Evolutionary conservation across 2,329 filamentous ascomycete species (phyloP), one percentile per base, ranked within the genome.

Genomic region (Pyricularia grisea): DNA sequence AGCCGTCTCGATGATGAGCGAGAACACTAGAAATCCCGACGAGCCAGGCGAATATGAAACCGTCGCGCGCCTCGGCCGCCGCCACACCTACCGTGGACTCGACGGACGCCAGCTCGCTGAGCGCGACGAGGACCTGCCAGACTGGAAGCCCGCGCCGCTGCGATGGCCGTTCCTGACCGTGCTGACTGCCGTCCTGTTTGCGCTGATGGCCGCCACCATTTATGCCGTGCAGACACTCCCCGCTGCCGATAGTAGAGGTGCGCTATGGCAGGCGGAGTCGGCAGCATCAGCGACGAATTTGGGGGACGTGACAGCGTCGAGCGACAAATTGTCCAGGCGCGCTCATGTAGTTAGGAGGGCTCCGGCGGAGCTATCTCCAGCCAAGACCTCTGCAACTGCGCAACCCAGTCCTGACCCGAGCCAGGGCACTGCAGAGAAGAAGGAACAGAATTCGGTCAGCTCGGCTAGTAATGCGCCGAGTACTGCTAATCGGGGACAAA

Each of bases 91-190:
- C 58, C 58, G 55, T 30, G 67, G 67, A n/a, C 36, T 68, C 58
- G 58, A 68, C 58, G 67, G 67, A 6, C 67, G 67, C n/a, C 30
- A 58, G 7, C 25, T 68, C 10, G 58, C 55, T 7, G 27, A 58
- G 20, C 25, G n/a, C 14, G 42, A 17, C 25, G 36, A 55, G 55
- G 42, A 58, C 9, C 28, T 60, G 17, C 55, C 30, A 12, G 36
- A 68, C 31, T 68, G 67, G 67, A 68, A 68, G 67, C 67, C 67
- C n/a, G 28, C 36, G 12, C 17, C 67, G n/a, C 20, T 68, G 67
- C 31, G 67, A 31, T 85, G 82, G 82, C 83, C 82, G 0, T 69
- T 81, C 6, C 67, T 83, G 36, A 79, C 79, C 73, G 84, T 84
- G 71, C 77, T 77, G 23, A 78, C 77, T 68, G 81, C 84, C 69